Conservation (phyloP, 202 grass and related monocot species). For the Schoenoplectus tabernaemontani region DNA sequence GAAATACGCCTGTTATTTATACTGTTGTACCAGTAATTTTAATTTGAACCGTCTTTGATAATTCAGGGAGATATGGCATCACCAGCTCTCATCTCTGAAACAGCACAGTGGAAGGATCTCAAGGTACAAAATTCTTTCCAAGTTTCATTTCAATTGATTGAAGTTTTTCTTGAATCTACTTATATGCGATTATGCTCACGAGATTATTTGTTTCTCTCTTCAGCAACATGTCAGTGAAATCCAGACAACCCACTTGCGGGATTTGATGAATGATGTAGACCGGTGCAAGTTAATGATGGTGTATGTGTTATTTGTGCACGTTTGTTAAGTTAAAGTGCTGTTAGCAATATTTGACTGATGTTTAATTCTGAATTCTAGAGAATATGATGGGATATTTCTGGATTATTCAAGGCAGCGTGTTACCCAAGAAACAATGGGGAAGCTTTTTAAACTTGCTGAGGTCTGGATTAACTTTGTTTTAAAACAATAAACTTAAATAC, state of each 20-base stretch:
- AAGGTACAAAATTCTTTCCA: conserved; percentile 35
- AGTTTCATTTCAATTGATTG: conserved; percentile 13
- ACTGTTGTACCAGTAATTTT: not conserved
- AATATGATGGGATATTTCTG: conserved; percentile 60
- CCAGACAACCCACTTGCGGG: conserved; percentile 68
- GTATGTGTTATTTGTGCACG: conserved; percentile 28
- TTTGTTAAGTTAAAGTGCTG: not conserved
- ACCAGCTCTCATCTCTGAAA: conserved; percentile 59
- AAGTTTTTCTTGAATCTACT: conserved; percentile 3
- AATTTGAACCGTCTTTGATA: not conserved
- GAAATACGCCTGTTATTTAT: not conserved
- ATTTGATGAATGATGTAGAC: conserved; percentile 73
- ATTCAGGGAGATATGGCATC: conserved; percentile 49
- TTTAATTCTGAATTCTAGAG: conserved; percentile 34
- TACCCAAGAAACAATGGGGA: conserved; percentile 45
- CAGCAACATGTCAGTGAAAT: conserved; percentile 64
- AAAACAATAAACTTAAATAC: not conserved
- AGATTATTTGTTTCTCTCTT: not conserved
- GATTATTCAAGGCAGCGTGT: conserved; percentile 76
- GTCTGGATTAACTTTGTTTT: not conserved
- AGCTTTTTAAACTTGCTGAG: conserved; percentile 79
- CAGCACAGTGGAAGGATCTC: conserved; percentile 70
- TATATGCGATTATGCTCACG: not conserved
- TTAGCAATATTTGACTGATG: conserved; percentile 12
- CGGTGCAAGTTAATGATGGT: conserved; percentile 80